phyloP scores from a whole-genome alignment of 768 basidiomycete species.

The Cystobasidium ongulense region DNA sequence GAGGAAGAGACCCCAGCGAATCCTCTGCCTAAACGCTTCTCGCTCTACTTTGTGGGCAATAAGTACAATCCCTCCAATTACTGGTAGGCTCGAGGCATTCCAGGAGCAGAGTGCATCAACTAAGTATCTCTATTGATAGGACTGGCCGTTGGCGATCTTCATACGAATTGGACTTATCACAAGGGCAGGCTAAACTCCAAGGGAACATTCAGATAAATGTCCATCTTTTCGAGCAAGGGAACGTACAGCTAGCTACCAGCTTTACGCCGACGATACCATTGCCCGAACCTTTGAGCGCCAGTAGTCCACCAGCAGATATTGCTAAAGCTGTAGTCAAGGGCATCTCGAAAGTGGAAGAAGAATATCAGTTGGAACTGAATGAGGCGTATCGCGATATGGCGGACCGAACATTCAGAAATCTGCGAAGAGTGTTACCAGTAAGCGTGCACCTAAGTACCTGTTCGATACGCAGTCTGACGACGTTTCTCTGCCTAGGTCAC shows the following conservation, averaged over 20 bases:
- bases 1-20: slow-evolving; percentile 25
- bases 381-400: slow-evolving; percentile 80
- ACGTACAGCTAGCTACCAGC: slow-evolving; percentile 84
- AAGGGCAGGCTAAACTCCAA: slow-evolving; percentile 51
- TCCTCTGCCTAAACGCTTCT: slow-evolving; percentile 48
- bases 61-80: slow-evolving; percentile 89
- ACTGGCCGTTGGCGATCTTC: slow-evolving; percentile 90
- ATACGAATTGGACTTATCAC: slow-evolving; percentile 64
- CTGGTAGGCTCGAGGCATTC: slow-evolving; percentile 58
- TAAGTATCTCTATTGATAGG: slow-evolving; percentile 50
- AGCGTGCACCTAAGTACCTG: neutral
- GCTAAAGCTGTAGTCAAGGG: slow-evolving; percentile 64
- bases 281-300: slow-evolving; percentile 49
- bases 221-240: slow-evolving; percentile 94
- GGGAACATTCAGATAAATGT: slow-evolving; percentile 74
- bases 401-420: slow-evolving; percentile 84
- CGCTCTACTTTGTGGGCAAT: slow-evolving; percentile 81
- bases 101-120: neutral
- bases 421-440: slow-evolving; percentile 73
- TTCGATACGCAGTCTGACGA: neutral
- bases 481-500: slow-evolving; percentile 51
- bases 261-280: slow-evolving; percentile 58
- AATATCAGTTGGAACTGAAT: slow-evolving; percentile 69
- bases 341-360: slow-evolving; percentile 70
- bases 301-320: slow-evolving; percentile 50